phyloP scores from a whole-genome alignment of 192 early-diverging fungal genomes.

The Mortierella alpina region DNA sequence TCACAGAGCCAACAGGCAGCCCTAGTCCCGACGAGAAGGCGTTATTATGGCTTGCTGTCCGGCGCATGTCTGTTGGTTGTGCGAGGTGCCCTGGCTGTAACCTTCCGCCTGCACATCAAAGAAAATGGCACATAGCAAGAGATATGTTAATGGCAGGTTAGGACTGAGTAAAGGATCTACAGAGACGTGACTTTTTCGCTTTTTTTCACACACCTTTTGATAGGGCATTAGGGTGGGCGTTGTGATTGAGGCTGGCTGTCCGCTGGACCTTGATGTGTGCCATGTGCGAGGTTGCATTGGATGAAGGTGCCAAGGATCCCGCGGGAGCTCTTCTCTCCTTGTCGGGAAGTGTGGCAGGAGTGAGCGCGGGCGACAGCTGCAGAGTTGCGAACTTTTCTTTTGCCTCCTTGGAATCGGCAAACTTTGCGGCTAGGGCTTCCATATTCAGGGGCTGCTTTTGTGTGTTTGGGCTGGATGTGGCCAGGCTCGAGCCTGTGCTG shows the following conservation, averaged over 20 bases:
- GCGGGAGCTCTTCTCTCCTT: constrained; percentile 39
- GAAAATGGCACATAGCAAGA: too few relatives aligned
- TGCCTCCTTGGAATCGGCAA: constrained; percentile 30
- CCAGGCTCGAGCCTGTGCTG: not conserved
- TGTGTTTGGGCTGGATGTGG: not conserved
- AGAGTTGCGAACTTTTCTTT: constrained; percentile 44
- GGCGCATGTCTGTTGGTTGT: constrained; percentile 38
- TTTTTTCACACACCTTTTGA: constrained; percentile 16
- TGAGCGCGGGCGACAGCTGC: constrained; percentile 36
- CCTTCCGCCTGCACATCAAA: constrained; percentile 4
- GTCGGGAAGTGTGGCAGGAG: constrained; percentile 15
- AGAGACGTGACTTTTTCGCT: too few relatives aligned
- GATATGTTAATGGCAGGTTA: too few relatives aligned
- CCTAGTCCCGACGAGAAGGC: constrained; percentile 41
- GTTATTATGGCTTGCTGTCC: constrained; percentile 52
- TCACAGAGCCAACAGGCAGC: constrained; percentile 3
- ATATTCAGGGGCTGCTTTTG: constrained; percentile 40
- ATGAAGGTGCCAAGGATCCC: constrained; percentile 29
- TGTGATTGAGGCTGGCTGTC: constrained; percentile 44
- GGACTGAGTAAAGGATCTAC: too few relatives aligned
- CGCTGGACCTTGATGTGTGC: constrained; percentile 47
- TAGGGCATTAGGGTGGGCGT: constrained; percentile 2
- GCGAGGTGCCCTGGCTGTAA: constrained; percentile 30
- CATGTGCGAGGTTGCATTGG: constrained; percentile 15
- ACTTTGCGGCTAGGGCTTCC: constrained; percentile 44